These are phyloP conservation scores for Grosmannia penicillata DNA, from an alignment of 2,329 filamentous ascomycete genomes.

Conservation along the genomic window DNA sequence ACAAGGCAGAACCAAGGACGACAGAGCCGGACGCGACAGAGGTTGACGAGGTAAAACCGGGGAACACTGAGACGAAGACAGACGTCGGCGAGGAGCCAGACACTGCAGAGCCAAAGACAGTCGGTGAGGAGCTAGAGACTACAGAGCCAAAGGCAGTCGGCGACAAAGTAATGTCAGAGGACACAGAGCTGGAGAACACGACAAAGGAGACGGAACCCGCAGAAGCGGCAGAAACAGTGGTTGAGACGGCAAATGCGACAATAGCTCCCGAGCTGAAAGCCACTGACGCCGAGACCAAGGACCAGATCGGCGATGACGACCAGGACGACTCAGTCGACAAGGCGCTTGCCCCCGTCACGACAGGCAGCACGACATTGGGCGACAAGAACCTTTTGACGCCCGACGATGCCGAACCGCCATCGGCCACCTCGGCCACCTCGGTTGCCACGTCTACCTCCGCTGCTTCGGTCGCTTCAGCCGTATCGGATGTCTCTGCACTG, in stretches of 20 bases:
- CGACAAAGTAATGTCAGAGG: too few species aligned
- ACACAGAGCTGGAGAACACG: too few species aligned
- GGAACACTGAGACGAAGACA: constrained; percentile 35
- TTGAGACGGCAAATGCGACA: too few species aligned
- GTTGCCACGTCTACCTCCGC: not conserved
- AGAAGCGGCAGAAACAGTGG: too few species aligned
- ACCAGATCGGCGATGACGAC: not conserved
- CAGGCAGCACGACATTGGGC: too few species aligned
- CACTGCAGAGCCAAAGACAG: constrained; percentile 26
- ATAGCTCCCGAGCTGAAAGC: too few species aligned
- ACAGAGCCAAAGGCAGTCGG: too few species aligned
- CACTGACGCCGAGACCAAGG: not conserved
- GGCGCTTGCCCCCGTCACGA: too few species aligned
- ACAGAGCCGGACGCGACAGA: constrained; percentile 52
- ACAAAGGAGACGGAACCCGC: too few species aligned
- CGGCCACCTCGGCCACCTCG: not conserved
- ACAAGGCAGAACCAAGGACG: constrained; percentile 14
- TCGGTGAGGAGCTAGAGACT: too few species aligned
- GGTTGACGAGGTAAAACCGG: constrained; percentile 28
- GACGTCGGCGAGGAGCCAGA: constrained; percentile 32
- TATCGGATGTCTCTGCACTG: not conserved
- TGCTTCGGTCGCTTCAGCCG: not conserved
- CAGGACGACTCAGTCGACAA: too few species aligned
- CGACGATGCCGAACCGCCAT: not conserved
- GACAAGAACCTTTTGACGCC: too few species aligned